Percentiles rank a stretch among this genome's conserved stretches.
Evolutionary conservation across 352 stramenopile genomes (phyloP).

Genomic region (Phytophthora constricta): DNA sequence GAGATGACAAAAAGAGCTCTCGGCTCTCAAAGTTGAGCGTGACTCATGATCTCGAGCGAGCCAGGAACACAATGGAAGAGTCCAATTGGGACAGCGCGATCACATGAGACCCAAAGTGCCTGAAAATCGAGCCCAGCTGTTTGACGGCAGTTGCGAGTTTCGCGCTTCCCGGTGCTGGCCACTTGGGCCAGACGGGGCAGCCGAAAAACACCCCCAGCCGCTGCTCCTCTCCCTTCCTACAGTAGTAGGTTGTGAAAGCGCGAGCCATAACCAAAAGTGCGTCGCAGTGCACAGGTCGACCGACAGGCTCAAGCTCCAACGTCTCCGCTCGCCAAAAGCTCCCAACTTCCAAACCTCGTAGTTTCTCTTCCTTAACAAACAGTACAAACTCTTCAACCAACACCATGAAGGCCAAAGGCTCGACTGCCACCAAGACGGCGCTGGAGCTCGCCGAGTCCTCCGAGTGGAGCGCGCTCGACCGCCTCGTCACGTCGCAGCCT

Average conservation of each 20-base stretch:
- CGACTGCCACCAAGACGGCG: slow-evolving; percentile 47
- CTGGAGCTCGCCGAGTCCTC: slow-evolving; percentile 78
- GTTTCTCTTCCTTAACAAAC: not conserved
- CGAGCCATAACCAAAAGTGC: not conserved
- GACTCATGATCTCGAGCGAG: too few relatives aligned
- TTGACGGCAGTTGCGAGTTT: not conserved
- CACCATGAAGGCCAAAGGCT: slow-evolving; percentile 36
- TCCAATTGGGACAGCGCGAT: not conserved
- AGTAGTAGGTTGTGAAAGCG: not conserved
- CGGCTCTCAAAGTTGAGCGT: too few relatives aligned
- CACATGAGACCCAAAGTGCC: not conserved
- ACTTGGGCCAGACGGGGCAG: not conserved
- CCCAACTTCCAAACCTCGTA: too few relatives aligned
- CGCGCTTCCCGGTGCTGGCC: not conserved
- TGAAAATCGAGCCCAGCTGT: not conserved
- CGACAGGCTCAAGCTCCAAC: too few relatives aligned
- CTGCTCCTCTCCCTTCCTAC: not conserved
- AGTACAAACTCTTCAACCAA: not conserved
- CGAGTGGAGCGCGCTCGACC: slow-evolving; percentile 72
- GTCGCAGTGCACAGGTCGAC: not conserved
- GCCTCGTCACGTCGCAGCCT: slow-evolving; percentile 54
- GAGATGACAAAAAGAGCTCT: not conserved
- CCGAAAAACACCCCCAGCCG: not conserved
- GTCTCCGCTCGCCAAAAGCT: too few relatives aligned
- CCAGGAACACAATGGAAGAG: not conserved